These are phyloP conservation scores for Meyerozyma sp. DNA, from an alignment of 1,139 yeast genomes.

Conservation along the genomic window DNA sequence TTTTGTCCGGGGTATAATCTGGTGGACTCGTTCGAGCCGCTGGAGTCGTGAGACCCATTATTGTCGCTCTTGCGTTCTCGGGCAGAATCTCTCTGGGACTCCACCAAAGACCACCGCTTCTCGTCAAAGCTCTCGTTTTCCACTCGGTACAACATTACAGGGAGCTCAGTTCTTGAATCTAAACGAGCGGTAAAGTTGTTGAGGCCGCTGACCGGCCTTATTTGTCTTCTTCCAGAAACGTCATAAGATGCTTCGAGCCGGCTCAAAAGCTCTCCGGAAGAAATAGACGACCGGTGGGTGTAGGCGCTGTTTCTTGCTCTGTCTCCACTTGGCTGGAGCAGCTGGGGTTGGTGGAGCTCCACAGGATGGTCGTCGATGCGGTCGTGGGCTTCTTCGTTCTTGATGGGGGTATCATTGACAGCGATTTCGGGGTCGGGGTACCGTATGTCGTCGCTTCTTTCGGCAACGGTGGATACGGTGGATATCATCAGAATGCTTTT, in stretches of 20 bases:
- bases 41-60: background rate
- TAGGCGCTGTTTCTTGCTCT: background rate
- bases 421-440: conserved; percentile 18
- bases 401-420: background rate
- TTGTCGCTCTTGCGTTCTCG: background rate
- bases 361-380: background rate
- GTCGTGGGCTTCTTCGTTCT: background rate
- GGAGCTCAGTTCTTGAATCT: conserved; percentile 22
- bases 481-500: background rate
- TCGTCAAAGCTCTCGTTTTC: conserved; percentile 23
- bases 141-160: conserved; percentile 25
- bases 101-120: conserved; percentile 25
- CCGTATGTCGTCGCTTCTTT: background rate
- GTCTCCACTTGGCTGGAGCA: background rate
- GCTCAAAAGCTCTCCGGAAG: conserved; percentile 33
- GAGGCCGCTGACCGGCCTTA: background rate
- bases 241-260: conserved; percentile 18
- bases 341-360: background rate
- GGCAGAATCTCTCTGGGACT: conserved; percentile 8
- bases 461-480: background rate
- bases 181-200: conserved; percentile 22
- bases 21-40: conserved; percentile 1
- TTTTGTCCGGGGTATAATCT: background rate
- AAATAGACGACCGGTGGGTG: conserved; percentile 17
- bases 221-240: background rate